Percentiles rank a stretch among this genome's conserved stretches.
These are phyloP conservation scores for Raffaelea albimanens DNA, from an alignment of 2,329 filamentous ascomycete genomes.

Conservation along the genomic window DNA sequence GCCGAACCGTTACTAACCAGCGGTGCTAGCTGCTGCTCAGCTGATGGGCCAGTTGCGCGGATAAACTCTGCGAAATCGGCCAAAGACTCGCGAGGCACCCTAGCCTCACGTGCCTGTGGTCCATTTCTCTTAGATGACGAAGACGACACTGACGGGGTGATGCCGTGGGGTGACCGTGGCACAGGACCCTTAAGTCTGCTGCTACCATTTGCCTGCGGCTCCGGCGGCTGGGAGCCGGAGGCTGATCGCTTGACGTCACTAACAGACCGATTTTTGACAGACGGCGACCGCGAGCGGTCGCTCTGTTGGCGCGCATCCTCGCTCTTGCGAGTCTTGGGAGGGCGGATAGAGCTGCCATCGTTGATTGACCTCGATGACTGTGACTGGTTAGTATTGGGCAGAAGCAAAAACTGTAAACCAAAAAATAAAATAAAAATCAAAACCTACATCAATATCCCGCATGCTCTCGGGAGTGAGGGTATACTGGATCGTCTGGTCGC, in stretches of 20 bases:
- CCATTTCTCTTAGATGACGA: conserved; percentile 20
- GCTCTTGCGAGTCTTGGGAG: conserved; percentile 31
- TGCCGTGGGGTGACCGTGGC: conserved; percentile 20
- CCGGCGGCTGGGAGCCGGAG: conserved; percentile 21
- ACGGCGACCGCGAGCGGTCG: conserved; percentile 39
- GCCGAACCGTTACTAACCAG: background rate
- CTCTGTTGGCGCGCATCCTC: conserved; percentile 33
- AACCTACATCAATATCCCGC: conserved; percentile 61
- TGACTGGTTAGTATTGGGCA: background rate
- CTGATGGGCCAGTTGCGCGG: conserved; percentile 68
- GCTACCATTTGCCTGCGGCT: conserved; percentile 15
- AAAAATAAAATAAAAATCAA: background rate
- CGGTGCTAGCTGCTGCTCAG: conserved; percentile 7
- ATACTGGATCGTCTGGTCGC: conserved; percentile 73
- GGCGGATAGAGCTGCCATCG: conserved; percentile 29
- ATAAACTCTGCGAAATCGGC: conserved; percentile 86
- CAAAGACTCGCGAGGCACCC: conserved; percentile 60
- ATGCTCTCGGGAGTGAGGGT: conserved; percentile 73
- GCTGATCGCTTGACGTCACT: conserved; percentile 24
- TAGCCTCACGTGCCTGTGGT: conserved; percentile 58
- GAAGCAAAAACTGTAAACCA: background rate
- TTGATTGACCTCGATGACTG: conserved; percentile 31
- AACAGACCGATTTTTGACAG: conserved; percentile 23
- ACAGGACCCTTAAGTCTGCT: conserved; percentile 8
- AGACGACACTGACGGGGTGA: conserved; percentile 4